Evolutionary conservation across 2,329 filamentous ascomycete species (phyloP).

Genomic region (Pestalotiopsis sp.): DNA sequence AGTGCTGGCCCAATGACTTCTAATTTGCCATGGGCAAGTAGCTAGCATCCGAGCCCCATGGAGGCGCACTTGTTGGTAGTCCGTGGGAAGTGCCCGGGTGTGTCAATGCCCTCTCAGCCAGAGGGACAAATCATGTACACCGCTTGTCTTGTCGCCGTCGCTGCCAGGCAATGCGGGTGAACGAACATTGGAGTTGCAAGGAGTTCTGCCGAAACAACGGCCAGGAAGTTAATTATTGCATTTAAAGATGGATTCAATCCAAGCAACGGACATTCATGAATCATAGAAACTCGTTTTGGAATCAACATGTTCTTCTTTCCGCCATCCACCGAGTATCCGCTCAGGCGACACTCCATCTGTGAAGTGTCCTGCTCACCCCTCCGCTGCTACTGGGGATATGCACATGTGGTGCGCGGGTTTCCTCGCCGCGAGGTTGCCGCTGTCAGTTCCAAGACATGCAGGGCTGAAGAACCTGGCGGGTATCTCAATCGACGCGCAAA

Average conservation of each 20-base stretch:
- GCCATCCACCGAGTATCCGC: neutral
- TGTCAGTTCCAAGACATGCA: no score
- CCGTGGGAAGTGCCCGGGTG: no score
- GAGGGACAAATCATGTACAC: neutral
- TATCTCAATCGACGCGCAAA: no score
- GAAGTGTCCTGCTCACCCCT: neutral
- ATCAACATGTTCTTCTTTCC: neutral
- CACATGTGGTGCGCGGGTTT: no score
- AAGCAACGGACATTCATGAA: neutral
- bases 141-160: neutral
- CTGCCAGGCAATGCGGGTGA: neutral
- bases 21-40: neutral
- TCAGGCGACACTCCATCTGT: neutral
- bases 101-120: neutral
- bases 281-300: neutral
- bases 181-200: neutral
- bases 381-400: no score
- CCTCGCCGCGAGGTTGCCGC: no score
- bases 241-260: neutral
- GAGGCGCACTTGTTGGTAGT: neutral
- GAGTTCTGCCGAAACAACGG: neutral
- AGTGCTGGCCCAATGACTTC: constrained; percentile 59
- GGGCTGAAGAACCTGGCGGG: no score
- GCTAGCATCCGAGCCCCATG: neutral
- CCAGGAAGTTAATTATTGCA: neutral